phyloP scores from a whole-genome alignment of 2,329 filamentous ascomycete genomes.

The Aureobasidium sp. region DNA sequence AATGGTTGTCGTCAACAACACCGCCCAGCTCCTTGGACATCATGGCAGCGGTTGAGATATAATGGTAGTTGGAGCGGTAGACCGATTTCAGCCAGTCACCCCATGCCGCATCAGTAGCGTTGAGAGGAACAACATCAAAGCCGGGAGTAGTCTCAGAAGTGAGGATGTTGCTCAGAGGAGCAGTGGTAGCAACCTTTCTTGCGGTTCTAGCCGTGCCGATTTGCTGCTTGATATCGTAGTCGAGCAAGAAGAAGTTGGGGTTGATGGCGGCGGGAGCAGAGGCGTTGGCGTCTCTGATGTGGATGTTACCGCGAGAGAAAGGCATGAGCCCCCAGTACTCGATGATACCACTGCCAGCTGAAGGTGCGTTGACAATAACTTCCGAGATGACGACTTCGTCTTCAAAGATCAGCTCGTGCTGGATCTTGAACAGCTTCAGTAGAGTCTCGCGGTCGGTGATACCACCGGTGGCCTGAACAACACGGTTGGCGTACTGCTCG shows the following conservation, averaged over 20 bases:
- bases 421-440: constrained; percentile 36
- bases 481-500: constrained; percentile 21
- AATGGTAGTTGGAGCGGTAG: constrained; percentile 25
- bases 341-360: constrained; percentile 21
- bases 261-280: constrained; percentile 29
- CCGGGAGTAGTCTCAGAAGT: constrained; percentile 12
- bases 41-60: constrained; percentile 29
- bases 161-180: constrained; percentile 19
- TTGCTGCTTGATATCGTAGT: constrained; percentile 27
- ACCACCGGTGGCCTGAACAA: constrained; percentile 21
- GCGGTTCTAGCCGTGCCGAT: constrained; percentile 24
- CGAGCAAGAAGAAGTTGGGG: constrained; percentile 33
- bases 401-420: constrained; percentile 43
- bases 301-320: constrained; percentile 28
- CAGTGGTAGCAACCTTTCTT: constrained; percentile 17
- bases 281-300: constrained; percentile 25
- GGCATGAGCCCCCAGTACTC: constrained; percentile 31
- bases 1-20: constrained; percentile 26
- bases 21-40: constrained; percentile 24
- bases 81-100: constrained; percentile 8
- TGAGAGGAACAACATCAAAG: constrained; percentile 5
- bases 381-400: constrained; percentile 39
- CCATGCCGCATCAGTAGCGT: constrained; percentile 19
- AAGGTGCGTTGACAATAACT: constrained; percentile 30
- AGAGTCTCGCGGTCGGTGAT: constrained; percentile 36